Conservation (phyloP, 306 rosid genomes). For the Elaeagnus macrophylla region DNA sequence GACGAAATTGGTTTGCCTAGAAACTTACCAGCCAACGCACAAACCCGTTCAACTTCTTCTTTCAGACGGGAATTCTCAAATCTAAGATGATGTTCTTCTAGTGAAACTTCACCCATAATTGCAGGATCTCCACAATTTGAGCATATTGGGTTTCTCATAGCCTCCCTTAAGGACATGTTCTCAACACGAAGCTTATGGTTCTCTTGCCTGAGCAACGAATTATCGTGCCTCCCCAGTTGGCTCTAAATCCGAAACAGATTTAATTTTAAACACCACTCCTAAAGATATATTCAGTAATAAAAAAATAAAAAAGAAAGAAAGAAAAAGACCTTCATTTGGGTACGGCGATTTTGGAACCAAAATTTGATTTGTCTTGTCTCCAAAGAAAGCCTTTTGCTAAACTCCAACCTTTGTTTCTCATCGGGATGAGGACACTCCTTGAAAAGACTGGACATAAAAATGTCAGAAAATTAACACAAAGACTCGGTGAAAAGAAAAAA, state of each 20-base stretch:
- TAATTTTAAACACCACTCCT: slow-evolving; percentile 1
- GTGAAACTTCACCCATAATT: slow-evolving; percentile 67
- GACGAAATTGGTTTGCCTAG: slow-evolving; percentile 71
- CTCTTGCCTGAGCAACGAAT: slow-evolving; percentile 79
- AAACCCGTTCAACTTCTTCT: slow-evolving; percentile 82
- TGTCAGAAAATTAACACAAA: background rate
- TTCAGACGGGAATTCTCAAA: slow-evolving; percentile 77
- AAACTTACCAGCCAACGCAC: slow-evolving; percentile 76
- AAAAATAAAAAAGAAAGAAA: too few species aligned
- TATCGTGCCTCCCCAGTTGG: slow-evolving; percentile 91
- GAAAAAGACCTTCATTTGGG: slow-evolving; percentile 90
- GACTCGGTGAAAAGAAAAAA: too few species aligned
- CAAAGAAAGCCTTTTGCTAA: slow-evolving; percentile 60
- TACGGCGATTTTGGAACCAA: slow-evolving; percentile 98
- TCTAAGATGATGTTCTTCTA: slow-evolving; percentile 85
- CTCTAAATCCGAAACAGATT: slow-evolving; percentile 36
- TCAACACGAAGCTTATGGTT: slow-evolving; percentile 88
- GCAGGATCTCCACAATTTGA: slow-evolving; percentile 89
- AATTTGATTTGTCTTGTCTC: slow-evolving; percentile 92
- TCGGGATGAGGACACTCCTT: slow-evolving; percentile 99
- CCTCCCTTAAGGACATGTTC: slow-evolving; percentile 88
- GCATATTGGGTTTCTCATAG: slow-evolving; percentile 90
- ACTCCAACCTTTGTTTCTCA: slow-evolving; percentile 86
- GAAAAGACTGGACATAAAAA: slow-evolving; percentile 40
- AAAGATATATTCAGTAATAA: background rate